Percentiles rank a stretch among this genome's conserved stretches.
Evolutionary conservation across 2,329 filamentous ascomycete species (phyloP).

Genomic region (Rhinocladiella mackenziei): DNA sequence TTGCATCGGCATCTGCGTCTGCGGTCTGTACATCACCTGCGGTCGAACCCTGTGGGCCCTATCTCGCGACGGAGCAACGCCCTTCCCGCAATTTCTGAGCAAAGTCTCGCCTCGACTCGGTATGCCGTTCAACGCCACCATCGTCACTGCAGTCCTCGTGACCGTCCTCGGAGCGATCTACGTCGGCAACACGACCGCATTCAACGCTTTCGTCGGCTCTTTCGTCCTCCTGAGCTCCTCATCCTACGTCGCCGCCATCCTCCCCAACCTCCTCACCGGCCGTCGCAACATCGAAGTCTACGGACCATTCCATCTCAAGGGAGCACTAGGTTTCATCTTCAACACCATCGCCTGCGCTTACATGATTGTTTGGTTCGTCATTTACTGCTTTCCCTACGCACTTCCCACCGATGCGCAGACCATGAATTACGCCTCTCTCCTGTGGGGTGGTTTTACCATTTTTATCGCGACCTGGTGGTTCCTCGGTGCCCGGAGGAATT

Average conservation of each 20-base stretch:
- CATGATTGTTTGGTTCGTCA: slow-evolving; percentile 53
- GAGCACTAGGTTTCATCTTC: slow-evolving; percentile 47
- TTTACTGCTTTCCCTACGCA: slow-evolving; percentile 57
- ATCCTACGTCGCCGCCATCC: slow-evolving; percentile 54
- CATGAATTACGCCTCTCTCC: slow-evolving; percentile 55
- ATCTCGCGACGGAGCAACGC: slow-evolving; percentile 55
- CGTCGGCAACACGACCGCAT: slow-evolving; percentile 39
- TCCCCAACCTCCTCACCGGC: slow-evolving; percentile 49
- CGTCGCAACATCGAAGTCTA: slow-evolving; percentile 47
- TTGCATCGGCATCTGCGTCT: slow-evolving; percentile 50
- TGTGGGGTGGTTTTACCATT: slow-evolving; percentile 51
- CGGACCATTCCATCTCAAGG: slow-evolving; percentile 53
- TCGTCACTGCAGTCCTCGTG: slow-evolving; percentile 48
- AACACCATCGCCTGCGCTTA: slow-evolving; percentile 51
- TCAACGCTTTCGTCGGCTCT: slow-evolving; percentile 55
- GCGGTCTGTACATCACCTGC: slow-evolving; percentile 57
- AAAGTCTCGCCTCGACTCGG: slow-evolving; percentile 45
- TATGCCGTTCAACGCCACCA: slow-evolving; percentile 55
- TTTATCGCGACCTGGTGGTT: slow-evolving; percentile 47
- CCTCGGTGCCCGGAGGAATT: slow-evolving; percentile 17
- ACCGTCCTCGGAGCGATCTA: slow-evolving; percentile 55
- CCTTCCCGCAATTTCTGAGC: slow-evolving; percentile 48
- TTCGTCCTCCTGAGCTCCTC: slow-evolving; percentile 56
- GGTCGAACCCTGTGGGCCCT: slow-evolving; percentile 62
- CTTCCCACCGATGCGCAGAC: slow-evolving; percentile 44